Evolutionary conservation across 441 rosid genomes (phyloP), one percentile per base, ranked within the genome.

Genomic region (Manihot esculenta): DNA sequence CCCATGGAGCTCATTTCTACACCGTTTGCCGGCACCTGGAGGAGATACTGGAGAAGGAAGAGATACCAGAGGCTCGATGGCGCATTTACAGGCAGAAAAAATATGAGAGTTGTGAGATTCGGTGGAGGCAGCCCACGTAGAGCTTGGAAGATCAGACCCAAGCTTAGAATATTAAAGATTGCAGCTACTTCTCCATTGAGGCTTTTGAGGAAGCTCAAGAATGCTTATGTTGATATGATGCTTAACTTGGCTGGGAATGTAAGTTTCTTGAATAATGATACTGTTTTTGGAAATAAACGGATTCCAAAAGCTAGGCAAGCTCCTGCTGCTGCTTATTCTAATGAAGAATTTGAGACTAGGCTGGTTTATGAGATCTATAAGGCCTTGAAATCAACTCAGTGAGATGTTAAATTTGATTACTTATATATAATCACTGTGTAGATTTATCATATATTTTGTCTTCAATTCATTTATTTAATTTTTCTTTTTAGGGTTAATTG

Each of bases 311-410:
- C 77, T 11, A 64, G 77, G 41, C 65, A 60, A 51, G 74, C 24
- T 41, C 63, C 41, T 60, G 23, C 27, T 10, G 18, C 20, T 1
- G 70, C 35, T 45, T 71, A 80, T 76, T 64, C 88, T 2, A 18
- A 21, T 18, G 68, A 73, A 7, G 88, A 77, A 45, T 76, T 84
- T 21, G 86, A 86, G 74, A 41, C 54, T 0, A 75, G 87, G 73
- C 53, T 86, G 60, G 71, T 83, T 41, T 79, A 69, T 56, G 88
- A 86, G 81, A 79, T 86, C 61, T 86, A 70, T 61, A 81, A 72
- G 70, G 70, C 83, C 53, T 65, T 86, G 44, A 42, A 73, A 13
- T 81, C 82, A 15, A 62, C 81, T 45, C 79, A 70, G 21, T 70
- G 42, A 49, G 11, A 64, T 44, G 41, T 38, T 38, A 7, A 8